Conservation (phyloP, 2,329 filamentous ascomycete genomes). For the Phyllosticta citriasiana region DNA sequence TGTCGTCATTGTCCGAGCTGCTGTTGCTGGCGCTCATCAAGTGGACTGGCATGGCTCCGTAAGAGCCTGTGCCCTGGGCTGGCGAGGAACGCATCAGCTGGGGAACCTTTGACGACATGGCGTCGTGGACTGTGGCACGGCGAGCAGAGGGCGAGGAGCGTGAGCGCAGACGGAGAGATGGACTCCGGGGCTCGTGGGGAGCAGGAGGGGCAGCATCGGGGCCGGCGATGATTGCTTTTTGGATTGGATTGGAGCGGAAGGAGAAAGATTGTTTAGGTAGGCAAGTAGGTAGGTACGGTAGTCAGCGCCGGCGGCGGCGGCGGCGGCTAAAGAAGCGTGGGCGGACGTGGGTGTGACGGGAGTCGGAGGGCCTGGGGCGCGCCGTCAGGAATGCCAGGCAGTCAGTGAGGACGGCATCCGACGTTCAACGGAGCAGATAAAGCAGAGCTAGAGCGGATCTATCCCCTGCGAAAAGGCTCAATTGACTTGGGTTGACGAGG, state of each 20-base stretch:
- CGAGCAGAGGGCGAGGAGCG: background rate
- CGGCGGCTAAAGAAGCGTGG: background rate
- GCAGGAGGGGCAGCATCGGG: conserved; percentile 5
- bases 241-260: background rate
- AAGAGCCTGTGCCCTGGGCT: conserved; percentile 50
- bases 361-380: background rate
- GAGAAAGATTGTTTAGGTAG: background rate
- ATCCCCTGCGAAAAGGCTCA: background rate
- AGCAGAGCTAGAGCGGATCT: background rate
- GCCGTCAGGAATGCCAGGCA: background rate
- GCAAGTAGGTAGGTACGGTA: too few species aligned
- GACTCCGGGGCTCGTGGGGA: conserved; percentile 1
- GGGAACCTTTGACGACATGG: conserved; percentile 42
- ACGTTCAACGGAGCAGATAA: background rate
- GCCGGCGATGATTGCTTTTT: conserved; percentile 5
- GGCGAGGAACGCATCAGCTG: conserved; percentile 51
- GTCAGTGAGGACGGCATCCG: background rate
- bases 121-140: background rate
- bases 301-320: background rate
- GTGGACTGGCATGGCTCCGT: conserved; percentile 46
- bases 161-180: background rate
- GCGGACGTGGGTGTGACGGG: background rate
- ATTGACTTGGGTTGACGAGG: background rate
- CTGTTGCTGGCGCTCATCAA: conserved; percentile 29
- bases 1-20: conserved; percentile 24